Conservation (phyloP, 805 yeast species). For the fission yeast (Schizosaccharomyces pombe) region DNA sequence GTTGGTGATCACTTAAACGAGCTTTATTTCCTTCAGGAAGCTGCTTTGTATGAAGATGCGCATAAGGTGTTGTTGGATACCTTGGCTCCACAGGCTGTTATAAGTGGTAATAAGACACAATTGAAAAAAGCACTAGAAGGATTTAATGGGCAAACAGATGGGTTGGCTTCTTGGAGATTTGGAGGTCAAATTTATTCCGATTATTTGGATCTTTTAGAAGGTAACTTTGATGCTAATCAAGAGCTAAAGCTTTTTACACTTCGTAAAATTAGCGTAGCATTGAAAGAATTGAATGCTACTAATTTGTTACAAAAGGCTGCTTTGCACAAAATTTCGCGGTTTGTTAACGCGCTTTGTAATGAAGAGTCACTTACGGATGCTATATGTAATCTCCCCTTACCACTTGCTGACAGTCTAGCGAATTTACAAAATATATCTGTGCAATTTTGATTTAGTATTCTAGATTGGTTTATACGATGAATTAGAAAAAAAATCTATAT, state of each 20-base stretch:
- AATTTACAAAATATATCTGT: neutral
- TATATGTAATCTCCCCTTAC: neutral
- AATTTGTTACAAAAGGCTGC: neutral
- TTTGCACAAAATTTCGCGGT: neutral
- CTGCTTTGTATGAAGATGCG: conserved; percentile 38
- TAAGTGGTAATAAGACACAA: conserved; percentile 19
- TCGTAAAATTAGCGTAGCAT: neutral
- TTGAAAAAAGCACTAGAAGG: conserved; percentile 12
- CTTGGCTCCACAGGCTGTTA: conserved; percentile 54
- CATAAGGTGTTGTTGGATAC: conserved; percentile 29
- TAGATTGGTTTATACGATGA: neutral
- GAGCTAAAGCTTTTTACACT: neutral
- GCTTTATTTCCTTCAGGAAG: conserved; percentile 35
- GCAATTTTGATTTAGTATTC: neutral
- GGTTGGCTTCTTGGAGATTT: conserved; percentile 13
- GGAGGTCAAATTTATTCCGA: conserved; percentile 20
- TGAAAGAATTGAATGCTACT: neutral
- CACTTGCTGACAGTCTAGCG: neutral
- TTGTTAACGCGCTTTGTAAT: neutral
- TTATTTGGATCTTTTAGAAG: conserved; percentile 10
- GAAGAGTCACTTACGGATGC: neutral
- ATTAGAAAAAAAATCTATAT: neutral
- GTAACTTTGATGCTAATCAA: neutral
- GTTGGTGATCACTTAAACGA: conserved; percentile 33
- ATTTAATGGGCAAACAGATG: conserved; percentile 10